Conservation (phyloP, 2,329 filamentous ascomycete species). For the Colletotrichum cereale region DNA sequence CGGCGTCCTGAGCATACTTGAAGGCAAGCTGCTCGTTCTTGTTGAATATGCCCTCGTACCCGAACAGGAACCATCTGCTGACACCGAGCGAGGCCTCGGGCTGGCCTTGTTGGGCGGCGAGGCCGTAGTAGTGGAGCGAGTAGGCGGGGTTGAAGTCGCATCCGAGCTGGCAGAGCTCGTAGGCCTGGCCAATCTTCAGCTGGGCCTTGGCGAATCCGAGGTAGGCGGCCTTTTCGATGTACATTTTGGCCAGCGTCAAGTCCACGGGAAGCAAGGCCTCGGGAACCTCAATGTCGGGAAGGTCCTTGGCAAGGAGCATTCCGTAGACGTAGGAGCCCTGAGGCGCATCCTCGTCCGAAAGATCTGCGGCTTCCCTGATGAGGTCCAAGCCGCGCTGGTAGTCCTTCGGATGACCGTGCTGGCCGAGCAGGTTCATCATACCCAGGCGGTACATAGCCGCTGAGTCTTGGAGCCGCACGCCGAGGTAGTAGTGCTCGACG, state of each 20-base stretch:
- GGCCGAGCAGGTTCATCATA: constrained; percentile 97
- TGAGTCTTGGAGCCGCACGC: constrained; percentile 84
- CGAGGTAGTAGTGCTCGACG: constrained; percentile 88
- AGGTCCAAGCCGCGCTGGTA: constrained; percentile 82
- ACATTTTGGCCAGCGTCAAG: constrained; percentile 80
- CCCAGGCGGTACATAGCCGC: constrained; percentile 88
- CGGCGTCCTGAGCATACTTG: constrained; percentile 89
- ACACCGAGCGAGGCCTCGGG: constrained; percentile 95
- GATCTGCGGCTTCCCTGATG: constrained; percentile 85
- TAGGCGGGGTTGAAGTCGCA: constrained; percentile 95
- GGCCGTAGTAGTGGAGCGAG: constrained; percentile 94
- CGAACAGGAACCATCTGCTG: constrained; percentile 98
- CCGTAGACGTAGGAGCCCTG: constrained; percentile 96
- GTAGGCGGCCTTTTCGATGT: constrained; percentile 96
- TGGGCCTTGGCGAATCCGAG: constrained; percentile 97
- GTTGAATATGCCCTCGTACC: constrained; percentile 89
- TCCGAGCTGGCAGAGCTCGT: constrained; percentile 92
- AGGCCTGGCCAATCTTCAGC: constrained; percentile 95
- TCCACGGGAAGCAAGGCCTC: constrained; percentile 77
- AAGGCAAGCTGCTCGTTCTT: constrained; percentile 97
- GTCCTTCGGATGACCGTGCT: constrained; percentile 91
- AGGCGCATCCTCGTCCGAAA: constrained; percentile 94
- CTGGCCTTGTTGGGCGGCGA: constrained; percentile 92
- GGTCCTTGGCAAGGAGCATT: constrained; percentile 90
- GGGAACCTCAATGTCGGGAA: constrained; percentile 90